phyloP scores from a whole-genome alignment of 2,329 filamentous ascomycete genomes.

The Chrysosporium keratinophilum region DNA sequence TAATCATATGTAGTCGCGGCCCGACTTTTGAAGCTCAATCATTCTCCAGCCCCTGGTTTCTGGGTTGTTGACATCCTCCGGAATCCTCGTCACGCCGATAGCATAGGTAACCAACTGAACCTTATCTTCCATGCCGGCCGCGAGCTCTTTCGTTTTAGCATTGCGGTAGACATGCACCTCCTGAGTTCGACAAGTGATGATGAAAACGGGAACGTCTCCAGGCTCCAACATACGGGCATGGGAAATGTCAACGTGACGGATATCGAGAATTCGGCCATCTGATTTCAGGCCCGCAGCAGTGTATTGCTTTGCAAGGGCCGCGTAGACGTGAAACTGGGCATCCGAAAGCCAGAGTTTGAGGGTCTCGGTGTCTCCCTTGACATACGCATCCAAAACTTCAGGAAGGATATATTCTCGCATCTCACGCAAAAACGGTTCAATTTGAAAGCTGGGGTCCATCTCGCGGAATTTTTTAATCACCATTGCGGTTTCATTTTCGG shows the following conservation, averaged over 20 bases:
- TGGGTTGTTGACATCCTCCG: constrained; percentile 92
- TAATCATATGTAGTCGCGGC: constrained; percentile 68
- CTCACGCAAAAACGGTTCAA: constrained; percentile 88
- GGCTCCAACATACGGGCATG: constrained; percentile 40
- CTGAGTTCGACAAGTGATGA: constrained; percentile 91
- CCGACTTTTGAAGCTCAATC: constrained; percentile 98
- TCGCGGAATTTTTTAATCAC: constrained; percentile 97
- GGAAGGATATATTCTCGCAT: constrained; percentile 96
- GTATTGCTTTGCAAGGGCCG: constrained; percentile 94
- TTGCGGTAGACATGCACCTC: constrained; percentile 97
- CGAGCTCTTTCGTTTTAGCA: constrained; percentile 75
- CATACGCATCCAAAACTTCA: constrained; percentile 93
- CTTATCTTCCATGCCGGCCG: constrained; percentile 96
- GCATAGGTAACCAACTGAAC: constrained; percentile 97
- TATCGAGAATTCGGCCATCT: constrained; percentile 89
- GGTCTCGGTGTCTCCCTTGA: constrained; percentile 86
- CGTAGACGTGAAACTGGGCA: constrained; percentile 92
- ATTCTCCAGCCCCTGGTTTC: constrained; percentile 95
- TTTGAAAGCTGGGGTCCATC: constrained; percentile 89
- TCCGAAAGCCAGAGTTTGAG: constrained; percentile 93
- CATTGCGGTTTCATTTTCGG: constrained; percentile 93
- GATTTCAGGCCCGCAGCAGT: constrained; percentile 86
- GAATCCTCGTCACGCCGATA: constrained; percentile 85
- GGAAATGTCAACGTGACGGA: constrained; percentile 73
- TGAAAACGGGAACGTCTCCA: constrained; percentile 67